Evolutionary conservation across 805 yeast genomes (phyloP), one percentile per base, ranked within the genome.

Genomic region (Metahyphopichia silvanorum): DNA sequence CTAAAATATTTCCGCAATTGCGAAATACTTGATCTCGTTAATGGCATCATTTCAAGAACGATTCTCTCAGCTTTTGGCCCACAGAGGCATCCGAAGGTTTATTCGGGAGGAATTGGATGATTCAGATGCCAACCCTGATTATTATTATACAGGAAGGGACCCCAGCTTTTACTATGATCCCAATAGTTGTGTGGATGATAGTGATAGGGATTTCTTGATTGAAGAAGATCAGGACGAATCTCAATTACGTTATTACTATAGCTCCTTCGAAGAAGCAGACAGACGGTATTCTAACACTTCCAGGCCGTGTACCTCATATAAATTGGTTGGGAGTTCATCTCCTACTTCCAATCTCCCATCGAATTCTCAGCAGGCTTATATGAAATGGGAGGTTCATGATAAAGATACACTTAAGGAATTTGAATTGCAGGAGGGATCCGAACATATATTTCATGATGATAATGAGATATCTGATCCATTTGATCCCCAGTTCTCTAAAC

Each of bases 301-400:
- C 16, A 34, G 29, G 6, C 31, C 7, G 13, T 21, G 19, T 10
- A 21, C 11, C 16, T 6, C 29, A 10, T 31, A 21, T 22, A 16
- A 30, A 4, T 15, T 15, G 12, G 5, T 5, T 14, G 15, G 15
- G 12, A 25, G 3, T 13, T 19, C 21, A 10, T 16, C 23, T 12
- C 29, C 12, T 13, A 28, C 16, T 19, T 29, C 29, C 28, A 27
- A 26, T 5, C 29, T 53, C n/a, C 68, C 67, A 1, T 13, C 38
- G 6, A 53, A 52, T 31, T 46, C 61, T 16, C 49, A 57, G 26
- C 56, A 49, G 14, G 57, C 64, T 2, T 61, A 45, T 37, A 20
- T 34, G 1, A 46, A 52, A 15, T 66, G 61, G 58, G 67, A 66
- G 35, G 49, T 49, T 25, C 60, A 46, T 29, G 47, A 36, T 42